Evolutionary conservation across 208 protist species (phyloP), one percentile per base, ranked within the genome.

Genomic region (Wallacemonas sp.): DNA sequence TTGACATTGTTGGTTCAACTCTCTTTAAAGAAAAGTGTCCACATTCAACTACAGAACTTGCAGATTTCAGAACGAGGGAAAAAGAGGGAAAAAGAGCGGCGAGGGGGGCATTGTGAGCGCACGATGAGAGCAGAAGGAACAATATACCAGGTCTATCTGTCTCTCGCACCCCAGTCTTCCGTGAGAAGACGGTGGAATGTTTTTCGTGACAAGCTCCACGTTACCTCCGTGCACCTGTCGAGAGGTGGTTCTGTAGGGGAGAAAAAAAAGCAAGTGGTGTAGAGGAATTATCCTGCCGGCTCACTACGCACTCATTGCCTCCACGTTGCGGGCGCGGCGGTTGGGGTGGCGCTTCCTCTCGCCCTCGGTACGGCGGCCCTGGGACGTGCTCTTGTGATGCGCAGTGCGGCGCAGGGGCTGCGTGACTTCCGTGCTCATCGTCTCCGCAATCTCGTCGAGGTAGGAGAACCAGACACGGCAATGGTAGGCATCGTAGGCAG

Each of bases 401-500:
- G 45, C 48, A 10, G 39, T 20, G 45, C 73, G 67, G 44, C 66
- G 72, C 63, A 67, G 59, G 3, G 77, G 76, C 50, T 70, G 70
- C 36, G 48, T 76, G 45, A 78, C 70, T 2, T 87, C 77, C 28
- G 81, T 87, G 65, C 76, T 80, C 74, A 81, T 83, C 42, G 81
- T 87, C 62, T 82, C 76, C 39, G 76, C 65, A 38, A 93, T 87
- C 67, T 93, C 87, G 61, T 93, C 87, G 1, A 89, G 65, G 78
- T 93, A 93, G 29, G 79, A 74, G 64, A 87, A 88, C 87, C 87
- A 93, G 28, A 93, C 75, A 42, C 87, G 84, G 78, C 87, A 93
- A 50, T 81, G 84, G 70, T 81, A 93, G 7, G 84, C 72, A 12
- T 93, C 81, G 50, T 85, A 93, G 25, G 79, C 76, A 0, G 76